Conservation (phyloP, 2,329 filamentous ascomycete genomes). For the Clarireedia monteithiana region DNA sequence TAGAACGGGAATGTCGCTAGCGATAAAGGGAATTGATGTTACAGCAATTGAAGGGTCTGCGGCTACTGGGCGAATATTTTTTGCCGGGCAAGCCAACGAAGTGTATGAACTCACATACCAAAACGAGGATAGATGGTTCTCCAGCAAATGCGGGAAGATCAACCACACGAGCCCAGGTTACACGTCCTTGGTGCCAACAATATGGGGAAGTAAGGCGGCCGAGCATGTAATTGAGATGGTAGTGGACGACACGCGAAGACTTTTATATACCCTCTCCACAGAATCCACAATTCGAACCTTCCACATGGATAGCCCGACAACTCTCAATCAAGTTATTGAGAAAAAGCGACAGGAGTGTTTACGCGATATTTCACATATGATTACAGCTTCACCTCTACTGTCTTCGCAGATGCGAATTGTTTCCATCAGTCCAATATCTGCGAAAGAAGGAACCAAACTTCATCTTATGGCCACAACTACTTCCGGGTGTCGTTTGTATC, state of each 20-base stretch:
- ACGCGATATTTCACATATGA: conserved; percentile 78
- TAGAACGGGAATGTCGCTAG: conserved; percentile 77
- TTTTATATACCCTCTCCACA: conserved; percentile 87
- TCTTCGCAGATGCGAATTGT: conserved; percentile 65
- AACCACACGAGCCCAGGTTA: conserved; percentile 77
- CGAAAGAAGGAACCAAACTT: conserved; percentile 70
- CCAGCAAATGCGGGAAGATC: conserved; percentile 76
- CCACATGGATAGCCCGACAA: conserved; percentile 64
- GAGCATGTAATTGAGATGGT: conserved; percentile 73
- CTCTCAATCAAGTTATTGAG: conserved; percentile 56
- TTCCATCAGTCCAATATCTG: conserved; percentile 77
- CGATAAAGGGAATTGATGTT: conserved; percentile 69
- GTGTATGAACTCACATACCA: conserved; percentile 94
- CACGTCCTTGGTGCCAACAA: conserved; percentile 47
- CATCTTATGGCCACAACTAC: conserved; percentile 86
- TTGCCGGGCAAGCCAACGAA: conserved; percentile 77
- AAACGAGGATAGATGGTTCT: conserved; percentile 96
- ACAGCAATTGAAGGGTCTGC: conserved; percentile 69
- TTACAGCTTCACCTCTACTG: conserved; percentile 64
- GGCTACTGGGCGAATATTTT: conserved; percentile 85
- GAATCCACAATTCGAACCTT: conserved; percentile 86
- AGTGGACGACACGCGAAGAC: conserved; percentile 78
- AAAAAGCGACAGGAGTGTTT: conserved; percentile 52
- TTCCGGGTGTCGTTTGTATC: conserved; percentile 83
- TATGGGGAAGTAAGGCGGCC: conserved; percentile 43